Evolutionary conservation across 129 eudicot species (phyloP).

Genomic region (Helichrysum umbraculigerum): DNA sequence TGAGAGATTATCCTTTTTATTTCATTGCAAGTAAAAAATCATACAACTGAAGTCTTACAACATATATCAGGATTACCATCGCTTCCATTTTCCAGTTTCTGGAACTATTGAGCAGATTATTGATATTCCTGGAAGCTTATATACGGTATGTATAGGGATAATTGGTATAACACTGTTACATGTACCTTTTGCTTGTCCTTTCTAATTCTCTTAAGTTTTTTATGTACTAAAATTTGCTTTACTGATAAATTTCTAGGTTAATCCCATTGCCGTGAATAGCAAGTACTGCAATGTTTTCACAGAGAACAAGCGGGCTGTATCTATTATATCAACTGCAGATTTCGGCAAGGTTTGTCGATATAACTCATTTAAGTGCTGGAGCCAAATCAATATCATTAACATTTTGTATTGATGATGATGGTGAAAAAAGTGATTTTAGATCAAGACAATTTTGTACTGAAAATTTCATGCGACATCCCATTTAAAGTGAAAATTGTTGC

Average conservation of each 20-base stretch:
- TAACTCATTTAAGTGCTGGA: neutral
- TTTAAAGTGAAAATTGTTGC: neutral
- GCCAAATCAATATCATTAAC: neutral
- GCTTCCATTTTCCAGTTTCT: slow-evolving; percentile 92
- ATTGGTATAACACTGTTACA: neutral
- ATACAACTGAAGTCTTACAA: slow-evolving; percentile 13
- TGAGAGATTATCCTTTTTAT: neutral
- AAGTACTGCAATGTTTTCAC: slow-evolving; percentile 92
- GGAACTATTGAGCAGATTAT: slow-evolving; percentile 78
- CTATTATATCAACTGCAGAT: slow-evolving; percentile 70
- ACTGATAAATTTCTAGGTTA: slow-evolving; percentile 52
- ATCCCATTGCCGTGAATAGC: slow-evolving; percentile 99
- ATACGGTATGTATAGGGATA: slow-evolving; percentile 55
- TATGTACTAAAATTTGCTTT: slow-evolving; percentile 5
- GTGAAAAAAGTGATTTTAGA: neutral
- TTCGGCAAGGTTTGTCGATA: slow-evolving; percentile 82
- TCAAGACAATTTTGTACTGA: neutral
- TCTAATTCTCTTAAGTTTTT: neutral
- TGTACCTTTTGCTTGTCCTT: neutral
- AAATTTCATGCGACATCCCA: neutral
- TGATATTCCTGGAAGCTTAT: slow-evolving; percentile 85
- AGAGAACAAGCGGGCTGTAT: slow-evolving; percentile 85
- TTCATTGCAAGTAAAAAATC: neutral
- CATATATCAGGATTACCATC: slow-evolving; percentile 79
- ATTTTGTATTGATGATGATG: neutral